These are phyloP conservation scores for Candida berthetii DNA, from an alignment of 805 yeast genomes.

Conservation along the genomic window DNA sequence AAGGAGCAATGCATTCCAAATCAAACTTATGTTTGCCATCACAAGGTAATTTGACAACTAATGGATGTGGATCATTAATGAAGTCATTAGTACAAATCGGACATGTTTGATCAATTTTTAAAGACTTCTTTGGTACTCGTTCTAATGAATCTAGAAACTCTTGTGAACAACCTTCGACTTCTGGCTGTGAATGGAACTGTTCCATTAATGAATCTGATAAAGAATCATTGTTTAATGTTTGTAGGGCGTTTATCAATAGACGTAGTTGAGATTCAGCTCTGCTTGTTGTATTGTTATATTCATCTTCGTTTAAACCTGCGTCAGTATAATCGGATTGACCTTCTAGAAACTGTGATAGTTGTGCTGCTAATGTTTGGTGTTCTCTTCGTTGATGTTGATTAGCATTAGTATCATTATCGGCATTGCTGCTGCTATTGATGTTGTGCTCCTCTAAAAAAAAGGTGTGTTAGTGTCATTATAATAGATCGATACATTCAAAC, in stretches of 20 bases:
- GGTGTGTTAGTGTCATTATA: too few relatives aligned
- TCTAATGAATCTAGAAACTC: slow-evolving; percentile 72
- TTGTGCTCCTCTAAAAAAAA: slow-evolving; percentile 21
- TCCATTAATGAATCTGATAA: slow-evolving; percentile 17
- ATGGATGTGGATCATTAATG: slow-evolving; percentile 67
- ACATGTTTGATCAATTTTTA: slow-evolving; percentile 53
- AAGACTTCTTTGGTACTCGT: slow-evolving; percentile 46
- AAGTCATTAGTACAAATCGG: slow-evolving; percentile 80
- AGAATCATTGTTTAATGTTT: slow-evolving; percentile 11
- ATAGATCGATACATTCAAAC: too few relatives aligned
- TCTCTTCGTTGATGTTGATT: slow-evolving; percentile 5
- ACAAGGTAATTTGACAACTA: slow-evolving; percentile 75
- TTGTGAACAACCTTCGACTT: slow-evolving; percentile 53
- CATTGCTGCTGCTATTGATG: too few relatives aligned
- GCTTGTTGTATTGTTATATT: background rate
- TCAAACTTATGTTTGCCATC: slow-evolving; percentile 64
- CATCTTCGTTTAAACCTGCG: too few relatives aligned
- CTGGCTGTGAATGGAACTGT: slow-evolving; percentile 19
- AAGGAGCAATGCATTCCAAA: slow-evolving; percentile 84
- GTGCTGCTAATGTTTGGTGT: slow-evolving; percentile 13
- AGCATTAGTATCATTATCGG: background rate
- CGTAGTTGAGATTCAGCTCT: slow-evolving; percentile 10
- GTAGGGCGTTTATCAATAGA: slow-evolving; percentile 11
- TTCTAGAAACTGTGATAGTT: slow-evolving; percentile 10
- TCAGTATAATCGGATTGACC: too few relatives aligned